These are phyloP conservation scores for Verruconis gallopava DNA, from an alignment of 2,329 filamentous ascomycete species.

Conservation along the genomic window DNA sequence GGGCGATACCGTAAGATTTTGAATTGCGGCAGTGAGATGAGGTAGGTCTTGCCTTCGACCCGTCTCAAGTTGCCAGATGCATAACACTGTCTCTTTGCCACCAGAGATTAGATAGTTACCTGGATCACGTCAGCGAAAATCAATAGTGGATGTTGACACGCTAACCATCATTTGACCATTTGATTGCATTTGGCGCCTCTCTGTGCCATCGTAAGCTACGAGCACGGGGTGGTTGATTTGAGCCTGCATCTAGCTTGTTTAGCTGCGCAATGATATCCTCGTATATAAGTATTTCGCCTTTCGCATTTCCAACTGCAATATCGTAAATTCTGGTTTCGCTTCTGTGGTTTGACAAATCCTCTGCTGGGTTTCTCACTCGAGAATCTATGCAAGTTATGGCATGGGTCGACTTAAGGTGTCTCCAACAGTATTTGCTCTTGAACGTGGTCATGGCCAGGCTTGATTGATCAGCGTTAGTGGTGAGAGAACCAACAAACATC, in stretches of 20 bases:
- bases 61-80: conserved; percentile 89
- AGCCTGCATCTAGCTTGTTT: conserved; percentile 37
- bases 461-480: not conserved
- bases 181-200: conserved; percentile 66
- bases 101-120: conserved; percentile 91
- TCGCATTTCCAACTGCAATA: conserved; percentile 61
- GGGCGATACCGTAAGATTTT: conserved; percentile 71
- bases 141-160: conserved; percentile 6
- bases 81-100: conserved; percentile 76
- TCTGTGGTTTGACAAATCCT: conserved; percentile 17
- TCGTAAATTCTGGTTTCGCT: conserved; percentile 30
- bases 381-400: conserved; percentile 56
- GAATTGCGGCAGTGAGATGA: conserved; percentile 76
- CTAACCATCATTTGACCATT: conserved; percentile 85
- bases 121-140: conserved; percentile 23
- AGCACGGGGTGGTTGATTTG: conserved; percentile 28
- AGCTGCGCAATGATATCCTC: conserved; percentile 48
- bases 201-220: conserved; percentile 86
- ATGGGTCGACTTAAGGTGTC: conserved; percentile 36
- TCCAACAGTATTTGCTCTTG: conserved; percentile 2
- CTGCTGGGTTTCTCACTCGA: conserved; percentile 20
- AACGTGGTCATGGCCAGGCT: conserved; percentile 6
- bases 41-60: conserved; percentile 71
- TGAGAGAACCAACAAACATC: conserved; percentile 44
- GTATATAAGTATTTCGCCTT: conserved; percentile 72